Evolutionary conservation across 2,329 filamentous ascomycete genomes (phyloP).

Genomic region (Sordariomycetes sp.): DNA sequence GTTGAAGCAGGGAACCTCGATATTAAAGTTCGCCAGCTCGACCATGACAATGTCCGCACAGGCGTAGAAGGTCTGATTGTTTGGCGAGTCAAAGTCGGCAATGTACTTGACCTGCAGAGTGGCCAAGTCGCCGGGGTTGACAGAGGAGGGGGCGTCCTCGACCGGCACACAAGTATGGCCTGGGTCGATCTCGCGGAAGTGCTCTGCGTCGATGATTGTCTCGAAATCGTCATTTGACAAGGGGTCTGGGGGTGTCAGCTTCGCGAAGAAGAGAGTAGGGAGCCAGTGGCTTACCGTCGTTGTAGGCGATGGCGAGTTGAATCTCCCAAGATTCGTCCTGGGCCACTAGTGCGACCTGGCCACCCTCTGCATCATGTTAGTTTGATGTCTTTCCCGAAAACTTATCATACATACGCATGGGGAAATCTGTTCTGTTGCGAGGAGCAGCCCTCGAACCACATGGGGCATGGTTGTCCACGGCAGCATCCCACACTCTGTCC

Average conservation of each 20-base stretch:
- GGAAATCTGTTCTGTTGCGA: conserved; percentile 45
- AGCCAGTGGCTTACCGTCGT: conserved; percentile 26
- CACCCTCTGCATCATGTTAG: conserved; percentile 32
- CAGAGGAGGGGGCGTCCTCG: conserved; percentile 19
- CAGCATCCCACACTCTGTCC: conserved; percentile 45
- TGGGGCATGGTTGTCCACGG: conserved; percentile 45
- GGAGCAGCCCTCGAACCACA: conserved; percentile 42
- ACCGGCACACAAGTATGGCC: conserved; percentile 36
- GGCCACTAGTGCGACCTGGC: conserved; percentile 43
- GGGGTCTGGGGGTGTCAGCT: conserved; percentile 20
- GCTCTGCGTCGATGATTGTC: conserved; percentile 23
- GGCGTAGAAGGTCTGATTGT: conserved; percentile 37
- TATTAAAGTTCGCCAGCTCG: conserved; percentile 20
- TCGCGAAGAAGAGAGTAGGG: not conserved
- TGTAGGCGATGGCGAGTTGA: conserved; percentile 43
- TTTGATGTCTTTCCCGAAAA: not conserved
- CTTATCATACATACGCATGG: conserved; percentile 31
- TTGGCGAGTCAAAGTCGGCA: conserved; percentile 30
- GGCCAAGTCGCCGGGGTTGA: conserved; percentile 31
- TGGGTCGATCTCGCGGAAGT: conserved; percentile 27
- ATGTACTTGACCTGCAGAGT: conserved; percentile 40
- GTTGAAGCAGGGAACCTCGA: conserved; percentile 32
- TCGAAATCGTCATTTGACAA: conserved; percentile 28
- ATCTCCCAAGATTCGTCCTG: conserved; percentile 48
- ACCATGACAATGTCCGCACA: conserved; percentile 39